Base-by-base conservation (phyloP, 192 early-diverging fungal genomes). In the Coemansia sp. region DNA sequence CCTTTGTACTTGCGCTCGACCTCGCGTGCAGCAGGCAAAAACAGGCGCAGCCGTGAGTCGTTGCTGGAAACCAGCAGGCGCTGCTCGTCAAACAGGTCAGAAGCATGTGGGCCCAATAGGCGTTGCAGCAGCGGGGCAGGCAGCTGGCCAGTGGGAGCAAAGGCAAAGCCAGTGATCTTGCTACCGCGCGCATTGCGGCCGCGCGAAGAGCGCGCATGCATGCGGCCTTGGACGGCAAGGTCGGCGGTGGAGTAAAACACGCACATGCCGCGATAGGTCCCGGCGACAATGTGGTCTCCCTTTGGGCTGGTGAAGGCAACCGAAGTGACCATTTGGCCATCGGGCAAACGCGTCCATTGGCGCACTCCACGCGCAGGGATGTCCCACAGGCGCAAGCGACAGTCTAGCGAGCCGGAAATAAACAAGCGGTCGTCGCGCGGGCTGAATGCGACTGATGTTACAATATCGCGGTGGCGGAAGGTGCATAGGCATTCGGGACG, bases 1-100 rank as follows among this genome's bases (percentile, higher is more conserved):
- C 94, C 94, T 68, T 88, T 88, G 72, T 91, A 95, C 72, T 93
- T 92, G 56, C 86, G 85, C 24, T 86, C 79, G n/a, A 93, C 79
- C 24, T 83, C 79, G 53, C 91, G 93, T 64, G 91, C 90, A 0
- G 84, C 72, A 52, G 93, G 78, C 58, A 93, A 86, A 49, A 89
- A 90, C 65, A 96, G 70, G 50, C 93, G 84, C 58, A 96, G 82
- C 0, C 87, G 80, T 25, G 92, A 94, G 82, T 96, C 93, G 58
- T 89, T 93, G 44, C 87, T 88, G 9, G 91, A 87, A 61, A 68
- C 81, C 61, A 82, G 49, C 47, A 73, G 60, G 22, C 51, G 62
- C n/a, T 64, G 54, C 16, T 54, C 49, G 18, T 25, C 18, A 8
- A 82, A 28, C 16, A 68, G 51, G 18, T 34, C 26, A 5, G 60